Conservation (phyloP, 1,284 basidiomycete genomes). For the Xanthoconium separans region DNA sequence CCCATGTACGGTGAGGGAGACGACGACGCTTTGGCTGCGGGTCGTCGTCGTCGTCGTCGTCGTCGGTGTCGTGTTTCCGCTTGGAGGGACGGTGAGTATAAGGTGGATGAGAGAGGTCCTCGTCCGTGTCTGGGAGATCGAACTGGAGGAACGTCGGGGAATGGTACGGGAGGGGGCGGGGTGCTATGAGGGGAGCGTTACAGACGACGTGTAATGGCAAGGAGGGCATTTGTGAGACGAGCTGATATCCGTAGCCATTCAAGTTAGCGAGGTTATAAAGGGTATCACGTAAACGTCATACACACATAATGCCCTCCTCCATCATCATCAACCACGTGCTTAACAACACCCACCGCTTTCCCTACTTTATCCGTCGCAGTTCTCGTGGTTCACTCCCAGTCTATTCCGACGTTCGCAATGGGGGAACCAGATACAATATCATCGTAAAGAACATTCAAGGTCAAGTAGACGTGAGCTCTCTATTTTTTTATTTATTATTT, state of each 20-base stretch:
- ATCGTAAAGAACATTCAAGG: conserved; percentile 51
- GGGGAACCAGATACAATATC: conserved; percentile 51
- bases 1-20: conserved; percentile 9
- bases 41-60: conserved; percentile 25
- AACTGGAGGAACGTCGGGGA: conserved; percentile 67
- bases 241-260: too few relatives aligned
- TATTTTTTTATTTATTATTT: background rate
- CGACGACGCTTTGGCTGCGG: conserved; percentile 29
- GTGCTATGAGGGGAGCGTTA: conserved; percentile 62
- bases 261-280: conserved; percentile 9
- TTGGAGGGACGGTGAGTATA: conserved; percentile 54
- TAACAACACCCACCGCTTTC: conserved; percentile 18
- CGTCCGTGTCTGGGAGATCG: conserved; percentile 64
- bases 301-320: conserved; percentile 6
- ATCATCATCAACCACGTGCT: conserved; percentile 18
- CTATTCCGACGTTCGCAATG: conserved; percentile 69
- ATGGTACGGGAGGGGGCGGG: conserved; percentile 65
- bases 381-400: conserved; percentile 64
- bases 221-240: too few relatives aligned
- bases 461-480: conserved; percentile 38
- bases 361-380: conserved; percentile 66
- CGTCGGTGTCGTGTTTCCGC: conserved; percentile 48
- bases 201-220: conserved; percentile 47
- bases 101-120: conserved; percentile 66
- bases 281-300: conserved; percentile 16